Conservation (phyloP, 2,329 filamentous ascomycete species). For the Neofusicoccum umdonicola region DNA sequence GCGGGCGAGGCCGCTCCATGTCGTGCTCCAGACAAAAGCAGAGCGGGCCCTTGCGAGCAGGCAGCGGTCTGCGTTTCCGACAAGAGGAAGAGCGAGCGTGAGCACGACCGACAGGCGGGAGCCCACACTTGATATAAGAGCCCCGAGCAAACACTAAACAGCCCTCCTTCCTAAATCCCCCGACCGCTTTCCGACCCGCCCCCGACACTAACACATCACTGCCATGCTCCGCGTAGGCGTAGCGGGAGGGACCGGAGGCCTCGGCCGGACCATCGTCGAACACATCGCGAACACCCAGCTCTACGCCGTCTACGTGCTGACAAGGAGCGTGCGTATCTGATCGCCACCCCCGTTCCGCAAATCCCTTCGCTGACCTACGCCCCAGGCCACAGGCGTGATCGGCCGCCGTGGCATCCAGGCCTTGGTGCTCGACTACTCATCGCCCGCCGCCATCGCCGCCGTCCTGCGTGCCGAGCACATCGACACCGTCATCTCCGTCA, state of each 20-base stretch:
- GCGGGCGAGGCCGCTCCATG: too few relatives aligned
- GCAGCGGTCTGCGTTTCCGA: too few relatives aligned
- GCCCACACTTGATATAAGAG: neutral
- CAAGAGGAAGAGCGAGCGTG: too few relatives aligned
- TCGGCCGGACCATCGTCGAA: constrained; percentile 24
- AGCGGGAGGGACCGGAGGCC: constrained; percentile 25
- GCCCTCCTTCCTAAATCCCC: neutral
- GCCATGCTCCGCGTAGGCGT: constrained; percentile 21
- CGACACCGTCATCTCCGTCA: constrained; percentile 13
- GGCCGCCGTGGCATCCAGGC: constrained; percentile 15
- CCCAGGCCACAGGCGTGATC: neutral
- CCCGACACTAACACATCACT: neutral
- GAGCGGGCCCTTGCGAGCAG: too few relatives aligned
- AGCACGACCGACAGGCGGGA: neutral
- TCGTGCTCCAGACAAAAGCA: too few relatives aligned
- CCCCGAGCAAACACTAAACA: neutral
- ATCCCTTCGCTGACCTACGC: too few relatives aligned
- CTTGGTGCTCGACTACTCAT: constrained; percentile 21
- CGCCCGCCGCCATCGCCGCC: constrained; percentile 12
- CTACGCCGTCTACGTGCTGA: constrained; percentile 23
- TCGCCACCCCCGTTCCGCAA: too few relatives aligned
- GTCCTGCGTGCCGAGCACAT: constrained; percentile 3
- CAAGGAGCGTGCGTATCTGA: constrained; percentile 19
- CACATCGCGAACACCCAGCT: constrained; percentile 20
- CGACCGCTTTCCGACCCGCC: neutral